Conservation (phyloP, 768 basidiomycete species). For the Grammothele lineata region DNA sequence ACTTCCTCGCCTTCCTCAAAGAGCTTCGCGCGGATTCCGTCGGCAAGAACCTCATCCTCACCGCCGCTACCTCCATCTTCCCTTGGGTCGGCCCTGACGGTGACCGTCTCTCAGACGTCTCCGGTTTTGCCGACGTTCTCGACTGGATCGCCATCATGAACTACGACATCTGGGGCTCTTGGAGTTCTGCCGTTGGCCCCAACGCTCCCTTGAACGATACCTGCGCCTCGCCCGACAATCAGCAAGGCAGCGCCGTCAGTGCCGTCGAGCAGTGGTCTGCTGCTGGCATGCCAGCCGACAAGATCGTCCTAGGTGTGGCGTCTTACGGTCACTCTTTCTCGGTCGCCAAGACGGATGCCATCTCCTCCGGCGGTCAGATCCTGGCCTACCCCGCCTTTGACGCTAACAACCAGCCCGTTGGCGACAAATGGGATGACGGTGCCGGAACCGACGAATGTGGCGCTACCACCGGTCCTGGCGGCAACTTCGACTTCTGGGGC, state of each 20-base stretch:
- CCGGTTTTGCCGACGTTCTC: constrained; percentile 59
- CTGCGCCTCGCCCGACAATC: constrained; percentile 56
- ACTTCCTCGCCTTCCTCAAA: constrained; percentile 75
- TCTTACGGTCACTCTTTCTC: constrained; percentile 77
- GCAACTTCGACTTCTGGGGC: constrained; percentile 61
- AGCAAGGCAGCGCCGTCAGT: constrained; percentile 70
- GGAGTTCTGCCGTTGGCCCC: constrained; percentile 58
- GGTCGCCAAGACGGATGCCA: constrained; percentile 35
- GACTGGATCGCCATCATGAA: constrained; percentile 77
- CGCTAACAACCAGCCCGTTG: constrained; percentile 36
- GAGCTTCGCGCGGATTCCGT: constrained; percentile 55
- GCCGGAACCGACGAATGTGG: constrained; percentile 60
- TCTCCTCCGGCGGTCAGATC: constrained; percentile 34
- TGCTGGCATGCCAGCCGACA: constrained; percentile 70
- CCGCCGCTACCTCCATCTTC: constrained; percentile 61
- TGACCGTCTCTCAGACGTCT: constrained; percentile 55
- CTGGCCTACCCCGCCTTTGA: constrained; percentile 52
- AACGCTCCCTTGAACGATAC: constrained; percentile 81
- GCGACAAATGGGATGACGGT: constrained; percentile 55
- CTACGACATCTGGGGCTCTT: constrained; percentile 60
- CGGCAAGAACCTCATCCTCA: constrained; percentile 58
- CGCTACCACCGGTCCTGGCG: constrained; percentile 43
- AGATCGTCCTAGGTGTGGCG: constrained; percentile 83
- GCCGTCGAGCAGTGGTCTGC: constrained; percentile 69
- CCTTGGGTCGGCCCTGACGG: constrained; percentile 64